Base-by-base conservation (phyloP, 2,329 filamentous ascomycete genomes). In the Biscogniauxia sp. region DNA sequence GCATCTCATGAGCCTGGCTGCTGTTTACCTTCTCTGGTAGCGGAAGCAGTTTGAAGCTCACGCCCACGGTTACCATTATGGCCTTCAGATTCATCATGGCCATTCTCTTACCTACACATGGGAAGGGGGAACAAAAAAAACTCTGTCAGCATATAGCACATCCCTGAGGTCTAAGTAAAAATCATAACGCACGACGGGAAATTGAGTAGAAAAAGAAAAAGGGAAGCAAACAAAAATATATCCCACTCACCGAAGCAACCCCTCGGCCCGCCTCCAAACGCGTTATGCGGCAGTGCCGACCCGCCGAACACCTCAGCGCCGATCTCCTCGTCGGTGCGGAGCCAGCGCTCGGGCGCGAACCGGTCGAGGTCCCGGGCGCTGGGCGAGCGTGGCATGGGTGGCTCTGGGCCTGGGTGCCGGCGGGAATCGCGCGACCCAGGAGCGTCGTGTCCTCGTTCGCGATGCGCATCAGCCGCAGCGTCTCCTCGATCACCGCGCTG, bases 401-500 rank as follows among this genome's bases (percentile, higher is more conserved):
- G 25, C 23, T 8, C 1, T 19, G 15, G 20, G 68, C 45, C 53
- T 71, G 65, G 0, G 77, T 77, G 13, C 76, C 77, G 20, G 74
- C 75, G 1, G 77, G 77, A 8, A 80, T 73, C 23, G 54, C 61
- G 53, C 75, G 70, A 4, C 79, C 79, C 0, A 81, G 69, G 4
- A 82, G 58, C 4, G 71, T 63, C 0, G 78, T 77, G 61, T 81
- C 78, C 1, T 17, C 66, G 62, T 68, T 66, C 0, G 76, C 70
- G 0, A 61, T 62, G 13, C 80, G 75, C 0, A 69, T 59, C 1
- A 69, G 66, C 9, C 79, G 76, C 5, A 76, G 57, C 2, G 73
- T 70, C 57, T 82, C 79, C 61, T 80, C 77, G 9, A 77, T 69
- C 1, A 68, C 62, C 0, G 75, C 79, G 56, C 80, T 77, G 9